A percentile compares a stretch with the other conserved stretches of the same genome.
These are phyloP conservation scores for Luzula sylvatica DNA, from an alignment of 176 grass and related monocot genomes.

Conservation along the genomic window DNA sequence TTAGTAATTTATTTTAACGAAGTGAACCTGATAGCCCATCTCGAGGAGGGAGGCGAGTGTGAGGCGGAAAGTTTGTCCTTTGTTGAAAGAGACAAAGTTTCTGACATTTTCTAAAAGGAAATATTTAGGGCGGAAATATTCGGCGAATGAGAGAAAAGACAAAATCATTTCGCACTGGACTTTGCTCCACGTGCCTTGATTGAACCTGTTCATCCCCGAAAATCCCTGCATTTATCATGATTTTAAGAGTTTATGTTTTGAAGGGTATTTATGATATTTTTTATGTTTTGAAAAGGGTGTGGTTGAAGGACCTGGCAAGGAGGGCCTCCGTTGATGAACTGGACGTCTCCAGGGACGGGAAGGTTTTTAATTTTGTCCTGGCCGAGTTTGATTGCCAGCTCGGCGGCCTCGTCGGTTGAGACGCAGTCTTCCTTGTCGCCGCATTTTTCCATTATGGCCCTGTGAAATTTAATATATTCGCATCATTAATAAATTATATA, in stretches of 20 bases:
- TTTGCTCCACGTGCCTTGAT: no score
- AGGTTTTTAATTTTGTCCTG: slow-evolving; percentile 48
- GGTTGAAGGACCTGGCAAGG: slow-evolving; percentile 50
- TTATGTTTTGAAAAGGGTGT: background rate
- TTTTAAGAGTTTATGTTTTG: background rate
- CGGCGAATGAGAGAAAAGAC: slow-evolving; percentile 58
- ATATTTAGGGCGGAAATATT: slow-evolving; percentile 63
- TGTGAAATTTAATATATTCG: slow-evolving; percentile 4
- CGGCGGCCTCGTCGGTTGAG: slow-evolving; percentile 42
- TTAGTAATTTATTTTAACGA: no score
- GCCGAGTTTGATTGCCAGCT: slow-evolving; percentile 28
- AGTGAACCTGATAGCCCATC: slow-evolving; percentile 74
- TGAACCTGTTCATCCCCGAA: no score
- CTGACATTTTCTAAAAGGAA: no score
- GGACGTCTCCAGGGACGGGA: slow-evolving; percentile 53
- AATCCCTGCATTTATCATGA: slow-evolving; percentile 32
- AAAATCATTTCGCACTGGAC: slow-evolving; percentile 77
- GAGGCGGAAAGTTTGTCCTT: no score
- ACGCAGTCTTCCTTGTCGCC: slow-evolving; percentile 55
- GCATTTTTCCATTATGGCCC: slow-evolving; percentile 60
- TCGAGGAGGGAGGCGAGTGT: slow-evolving; percentile 57
- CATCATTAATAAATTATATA: background rate
- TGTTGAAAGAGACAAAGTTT: no score
- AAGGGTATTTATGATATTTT: background rate
- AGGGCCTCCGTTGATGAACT: slow-evolving; percentile 82